Percentiles rank a stretch among this genome's conserved stretches.
These are phyloP conservation scores for Nigrospora osmanthi DNA, from an alignment of 2,329 filamentous ascomycete species.

Conservation along the genomic window DNA sequence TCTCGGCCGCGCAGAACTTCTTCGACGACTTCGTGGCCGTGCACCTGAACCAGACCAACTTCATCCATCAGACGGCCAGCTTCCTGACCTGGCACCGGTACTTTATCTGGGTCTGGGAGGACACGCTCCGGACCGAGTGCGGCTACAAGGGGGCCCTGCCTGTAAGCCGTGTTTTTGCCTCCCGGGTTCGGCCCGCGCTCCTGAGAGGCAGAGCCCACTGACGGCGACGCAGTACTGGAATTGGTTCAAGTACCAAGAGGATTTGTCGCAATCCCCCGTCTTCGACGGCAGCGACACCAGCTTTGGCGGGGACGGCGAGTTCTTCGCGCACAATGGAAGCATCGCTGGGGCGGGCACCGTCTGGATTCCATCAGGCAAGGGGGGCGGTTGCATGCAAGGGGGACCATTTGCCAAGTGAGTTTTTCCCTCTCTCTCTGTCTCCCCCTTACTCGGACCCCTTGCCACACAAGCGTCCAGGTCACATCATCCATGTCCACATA, in stretches of 20 bases:
- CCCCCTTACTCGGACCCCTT: neutral
- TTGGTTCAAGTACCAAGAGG: slow-evolving; percentile 22
- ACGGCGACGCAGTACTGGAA: slow-evolving; percentile 21
- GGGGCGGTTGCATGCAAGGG: slow-evolving; percentile 24
- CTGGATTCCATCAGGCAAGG: slow-evolving; percentile 23
- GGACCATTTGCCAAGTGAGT: slow-evolving; percentile 18
- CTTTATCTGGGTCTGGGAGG: slow-evolving; percentile 18
- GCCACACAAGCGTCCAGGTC: neutral
- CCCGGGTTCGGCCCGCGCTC: too few species aligned
- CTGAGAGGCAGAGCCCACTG: too few species aligned
- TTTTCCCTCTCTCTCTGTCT: neutral
- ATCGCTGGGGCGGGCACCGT: slow-evolving; percentile 14
- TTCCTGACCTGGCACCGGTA: slow-evolving; percentile 23
- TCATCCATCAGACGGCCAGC: neutral
- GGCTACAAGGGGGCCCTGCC: slow-evolving; percentile 20
- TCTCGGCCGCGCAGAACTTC: neutral
- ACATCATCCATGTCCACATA: too few species aligned
- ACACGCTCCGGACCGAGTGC: slow-evolving; percentile 20
- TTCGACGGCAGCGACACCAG: slow-evolving; percentile 30
- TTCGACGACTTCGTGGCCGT: neutral
- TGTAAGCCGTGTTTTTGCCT: neutral
- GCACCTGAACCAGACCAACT: neutral
- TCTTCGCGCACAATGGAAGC: slow-evolving; percentile 16
- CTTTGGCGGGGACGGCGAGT: slow-evolving; percentile 29
- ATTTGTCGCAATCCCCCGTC: slow-evolving; percentile 23